These are phyloP conservation scores for Zygosaccharomyces pseudorouxii DNA, from an alignment of 805 yeast genomes.

Conservation along the genomic window DNA sequence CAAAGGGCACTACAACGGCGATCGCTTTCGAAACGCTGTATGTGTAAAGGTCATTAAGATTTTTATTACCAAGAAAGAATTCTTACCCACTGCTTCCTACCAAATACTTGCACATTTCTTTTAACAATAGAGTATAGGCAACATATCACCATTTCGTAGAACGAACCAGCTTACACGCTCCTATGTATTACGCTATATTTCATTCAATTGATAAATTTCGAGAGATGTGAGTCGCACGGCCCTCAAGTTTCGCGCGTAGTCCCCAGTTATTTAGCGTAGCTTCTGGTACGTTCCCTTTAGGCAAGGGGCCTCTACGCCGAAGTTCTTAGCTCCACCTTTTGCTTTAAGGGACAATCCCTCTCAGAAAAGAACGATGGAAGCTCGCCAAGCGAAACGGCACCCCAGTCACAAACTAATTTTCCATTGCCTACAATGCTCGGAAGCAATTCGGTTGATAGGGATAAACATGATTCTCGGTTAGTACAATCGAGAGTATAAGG, in stretches of 20 bases:
- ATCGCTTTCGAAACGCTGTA: background rate
- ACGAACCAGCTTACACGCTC: too few species aligned
- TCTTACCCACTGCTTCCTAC: too few species aligned
- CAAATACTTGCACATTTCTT: too few species aligned
- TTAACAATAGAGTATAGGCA: too few species aligned
- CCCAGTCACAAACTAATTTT: background rate
- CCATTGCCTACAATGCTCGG: background rate
- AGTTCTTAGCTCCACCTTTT: background rate
- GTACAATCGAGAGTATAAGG: background rate
- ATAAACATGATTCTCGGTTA: background rate
- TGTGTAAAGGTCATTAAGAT: background rate
- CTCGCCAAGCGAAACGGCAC: background rate
- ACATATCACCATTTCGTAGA: too few species aligned
- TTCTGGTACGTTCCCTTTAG: background rate
- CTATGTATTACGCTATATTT: too few species aligned
- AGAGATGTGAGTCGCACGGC: background rate
- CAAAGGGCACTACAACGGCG: background rate
- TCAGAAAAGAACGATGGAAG: background rate
- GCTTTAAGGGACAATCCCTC: background rate
- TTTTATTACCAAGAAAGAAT: background rate
- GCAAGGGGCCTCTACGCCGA: background rate
- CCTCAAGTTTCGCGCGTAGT: background rate
- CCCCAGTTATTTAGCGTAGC: background rate
- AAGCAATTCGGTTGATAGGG: background rate
- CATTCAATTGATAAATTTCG: too few species aligned